Evolutionary conservation across 768 basidiomycete genomes (phyloP), one percentile per base, ranked within the genome.

Genomic region (Hericium rajendrae): DNA sequence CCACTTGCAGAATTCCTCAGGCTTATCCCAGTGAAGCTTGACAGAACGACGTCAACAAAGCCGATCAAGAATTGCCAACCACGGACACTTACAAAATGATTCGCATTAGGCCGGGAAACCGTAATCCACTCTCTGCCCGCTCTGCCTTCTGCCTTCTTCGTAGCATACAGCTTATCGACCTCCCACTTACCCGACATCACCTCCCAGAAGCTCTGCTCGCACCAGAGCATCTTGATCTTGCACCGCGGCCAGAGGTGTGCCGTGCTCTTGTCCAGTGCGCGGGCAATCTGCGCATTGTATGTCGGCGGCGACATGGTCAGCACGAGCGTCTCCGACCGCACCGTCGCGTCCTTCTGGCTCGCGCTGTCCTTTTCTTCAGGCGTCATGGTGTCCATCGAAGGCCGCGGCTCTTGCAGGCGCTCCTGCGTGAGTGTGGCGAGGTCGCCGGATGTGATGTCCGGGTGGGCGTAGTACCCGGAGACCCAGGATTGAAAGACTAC

Each of bases 401-500:
- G 51, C 38, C 51, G 56, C 6, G n/a, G 32, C 10, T 37, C 55
- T 4, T 53, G n/a, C 2, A 53, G 56, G 0, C 60, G 43, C 4
- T 60, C 59, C n/a, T 55, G 51, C 1, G 48, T 39, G 28, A 53
- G 48, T 20, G 61, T 60, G 6, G 54, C 13, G 9, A 54, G 54
- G 9, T 62, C 59, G 20, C 6, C 41, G 6, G 55, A 55, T 6
- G 56, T 56, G 38, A 32, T 20, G 8, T 56, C 38, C 15, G 59
- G 49, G 40, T 62, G 61, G 3, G 59, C 51, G 57, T 62, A 62
- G 40, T 62, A 62, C 11, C 60, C 54, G 24, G 61, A 62, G 0
- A 60, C 59, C 61, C 61, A 62, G 1, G 56, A 57, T 18, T 60
- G 48, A 48, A 62, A 62, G 50, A 60, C 56, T 18, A 55, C 51